phyloP scores from a whole-genome alignment of 176 grass and related monocot species.

The Leersia perrieri region DNA sequence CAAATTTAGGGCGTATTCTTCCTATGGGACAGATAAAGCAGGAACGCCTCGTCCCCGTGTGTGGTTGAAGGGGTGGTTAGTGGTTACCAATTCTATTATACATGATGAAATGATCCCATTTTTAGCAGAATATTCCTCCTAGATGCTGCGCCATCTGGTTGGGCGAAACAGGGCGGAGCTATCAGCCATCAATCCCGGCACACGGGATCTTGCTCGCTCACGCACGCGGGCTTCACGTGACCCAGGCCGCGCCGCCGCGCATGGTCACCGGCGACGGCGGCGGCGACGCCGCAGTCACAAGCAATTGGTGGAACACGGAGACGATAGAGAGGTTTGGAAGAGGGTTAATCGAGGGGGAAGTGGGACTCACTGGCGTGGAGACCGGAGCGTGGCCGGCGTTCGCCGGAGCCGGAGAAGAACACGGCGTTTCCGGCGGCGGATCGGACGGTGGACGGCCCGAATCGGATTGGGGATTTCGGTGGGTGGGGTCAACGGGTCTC shows the following conservation, averaged over 20 bases:
- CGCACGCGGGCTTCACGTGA: neutral
- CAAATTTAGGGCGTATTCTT: no score
- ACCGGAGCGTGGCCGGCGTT: neutral
- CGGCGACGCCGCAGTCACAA: neutral
- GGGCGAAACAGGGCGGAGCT: no score
- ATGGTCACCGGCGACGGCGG: neutral
- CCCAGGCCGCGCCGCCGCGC: neutral
- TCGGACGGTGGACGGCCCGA: neutral
- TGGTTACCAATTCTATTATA: neutral
- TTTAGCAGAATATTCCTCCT: neutral
- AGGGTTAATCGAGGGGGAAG: neutral
- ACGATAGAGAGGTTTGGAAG: neutral
- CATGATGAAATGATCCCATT: neutral
- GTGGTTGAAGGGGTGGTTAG: neutral
- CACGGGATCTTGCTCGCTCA: neutral
- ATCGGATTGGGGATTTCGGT: neutral
- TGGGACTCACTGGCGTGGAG: neutral
- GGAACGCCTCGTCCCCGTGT: no score
- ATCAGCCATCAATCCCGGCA: no score
- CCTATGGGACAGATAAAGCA: no score
- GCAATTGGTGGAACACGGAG: neutral
- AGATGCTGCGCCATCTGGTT: neutral
- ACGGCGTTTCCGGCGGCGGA: neutral
- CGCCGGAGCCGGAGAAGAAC: neutral
- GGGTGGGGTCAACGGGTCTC: neutral